Evolutionary conservation across 1,284 basidiomycete species (phyloP), one percentile per base, ranked within the genome.

Genomic region (Pascua sp.): DNA sequence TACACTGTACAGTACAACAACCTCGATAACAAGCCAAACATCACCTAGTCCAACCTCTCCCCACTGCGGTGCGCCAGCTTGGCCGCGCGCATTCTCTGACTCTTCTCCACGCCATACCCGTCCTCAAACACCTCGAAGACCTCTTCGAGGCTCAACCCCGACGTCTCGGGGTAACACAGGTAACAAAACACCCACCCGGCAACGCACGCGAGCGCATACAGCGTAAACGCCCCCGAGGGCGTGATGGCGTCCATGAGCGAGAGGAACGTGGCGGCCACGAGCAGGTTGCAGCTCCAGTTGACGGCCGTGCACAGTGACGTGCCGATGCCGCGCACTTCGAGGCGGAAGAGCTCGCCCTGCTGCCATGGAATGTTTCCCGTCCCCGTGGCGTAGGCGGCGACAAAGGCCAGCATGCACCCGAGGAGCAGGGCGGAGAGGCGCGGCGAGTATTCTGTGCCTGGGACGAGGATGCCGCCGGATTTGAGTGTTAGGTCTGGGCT

Each of bases 281-380:
- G 79, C 40, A 91, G 80, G 74, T 91, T 91, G 16, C 81, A 68
- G 15, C 79, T 82, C 89, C 89, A 91, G 77, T 90, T 90, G 38
- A 84, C 86, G 4, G 88, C 85, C 0, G 89, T 91, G n/a, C 85
- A 81, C 59, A 91, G 80, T 3, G 86, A 87, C 11, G 87, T 87
- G 18, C 89, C 90, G 48, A 91, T 83, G 3, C 89, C 90, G 54
- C 90, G 84, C 9, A 90, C 88, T 79, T 89, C 87, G 36, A 89
- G 81, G 10, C 80, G 81, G 76, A 91, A 91, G 32, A 91, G 81
- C 71, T 91, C 89, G 59, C 88, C 88, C 71, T 91, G 89, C 68
- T 90, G 88, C 89, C 89, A 91, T 0, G 90, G 89, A 0, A 91
- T 86, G 68, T 90, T 91, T 9, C 84, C 84, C 9, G 88, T 75